Evolutionary conservation across 2,329 filamentous ascomycete genomes (phyloP).

Genomic region (Colletotrichum scovillei): DNA sequence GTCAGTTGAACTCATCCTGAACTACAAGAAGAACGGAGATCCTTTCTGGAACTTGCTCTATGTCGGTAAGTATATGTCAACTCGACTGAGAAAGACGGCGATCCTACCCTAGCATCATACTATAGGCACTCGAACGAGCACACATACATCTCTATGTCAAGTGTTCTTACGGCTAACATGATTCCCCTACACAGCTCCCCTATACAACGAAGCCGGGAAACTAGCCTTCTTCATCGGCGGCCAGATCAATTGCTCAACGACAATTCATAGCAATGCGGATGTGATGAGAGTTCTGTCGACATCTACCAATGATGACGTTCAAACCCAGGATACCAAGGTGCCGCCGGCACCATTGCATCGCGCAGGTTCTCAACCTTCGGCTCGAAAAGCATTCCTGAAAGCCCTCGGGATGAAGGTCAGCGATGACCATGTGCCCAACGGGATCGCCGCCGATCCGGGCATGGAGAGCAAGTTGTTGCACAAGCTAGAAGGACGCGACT

Average conservation of each 20-base stretch:
- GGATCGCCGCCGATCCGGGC: slow-evolving; percentile 28
- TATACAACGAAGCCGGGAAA: slow-evolving; percentile 56
- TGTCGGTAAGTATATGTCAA: slow-evolving; percentile 48
- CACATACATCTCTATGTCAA: no score
- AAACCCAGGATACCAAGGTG: neutral
- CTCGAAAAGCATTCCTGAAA: slow-evolving; percentile 26
- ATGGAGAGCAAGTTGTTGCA: slow-evolving; percentile 41
- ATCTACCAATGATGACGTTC: neutral
- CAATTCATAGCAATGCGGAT: slow-evolving; percentile 58
- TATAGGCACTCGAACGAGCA: neutral
- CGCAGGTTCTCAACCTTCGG: slow-evolving; percentile 5
- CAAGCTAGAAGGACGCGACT: slow-evolving; percentile 41
- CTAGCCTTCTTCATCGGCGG: slow-evolving; percentile 62
- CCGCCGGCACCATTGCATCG: neutral
- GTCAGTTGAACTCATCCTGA: slow-evolving; percentile 61
- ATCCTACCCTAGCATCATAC: no score
- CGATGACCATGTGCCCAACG: neutral
- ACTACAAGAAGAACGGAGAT: slow-evolving; percentile 61
- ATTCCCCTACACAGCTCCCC: slow-evolving; percentile 43
- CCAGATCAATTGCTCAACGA: slow-evolving; percentile 64
- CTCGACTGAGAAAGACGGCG: no score
- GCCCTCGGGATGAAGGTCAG: slow-evolving; percentile 2
- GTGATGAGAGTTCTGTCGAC: slow-evolving; percentile 55
- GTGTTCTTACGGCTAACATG: neutral
- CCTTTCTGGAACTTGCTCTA: slow-evolving; percentile 70